Percentiles rank a stretch among this genome's conserved stretches.
Evolutionary conservation across 2,329 filamentous ascomycete species (phyloP).

Genomic region (Diplodia corticola): DNA sequence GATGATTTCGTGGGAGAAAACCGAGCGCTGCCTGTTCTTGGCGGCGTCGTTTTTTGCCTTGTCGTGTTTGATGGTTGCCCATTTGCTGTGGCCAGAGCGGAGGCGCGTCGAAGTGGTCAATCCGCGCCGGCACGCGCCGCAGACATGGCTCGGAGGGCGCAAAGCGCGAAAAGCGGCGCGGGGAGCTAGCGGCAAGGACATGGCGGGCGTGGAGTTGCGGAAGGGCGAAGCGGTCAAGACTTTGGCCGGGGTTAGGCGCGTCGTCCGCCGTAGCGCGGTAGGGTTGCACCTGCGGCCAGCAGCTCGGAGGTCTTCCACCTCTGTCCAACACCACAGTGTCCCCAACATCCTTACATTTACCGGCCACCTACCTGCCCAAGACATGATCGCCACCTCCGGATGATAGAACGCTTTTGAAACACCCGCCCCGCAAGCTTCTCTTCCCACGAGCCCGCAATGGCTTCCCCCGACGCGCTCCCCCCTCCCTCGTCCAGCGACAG

Average conservation of each 20-base stretch:
- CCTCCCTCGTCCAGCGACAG: constrained; percentile 35
- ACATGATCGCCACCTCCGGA: constrained; percentile 7
- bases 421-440: neutral
- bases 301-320: constrained; percentile 17
- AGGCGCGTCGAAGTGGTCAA: constrained; percentile 38
- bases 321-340: constrained; percentile 9
- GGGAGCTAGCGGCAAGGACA: neutral
- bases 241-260: constrained; percentile 1
- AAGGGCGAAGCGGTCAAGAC: neutral
- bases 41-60: constrained; percentile 83
- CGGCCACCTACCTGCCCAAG: neutral
- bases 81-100: constrained; percentile 78
- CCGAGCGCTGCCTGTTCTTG: constrained; percentile 70
- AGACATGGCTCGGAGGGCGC: constrained; percentile 1
- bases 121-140: constrained; percentile 31
- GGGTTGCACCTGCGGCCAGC: neutral
- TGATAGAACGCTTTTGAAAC: constrained; percentile 8
- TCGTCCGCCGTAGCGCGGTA: constrained; percentile 13
- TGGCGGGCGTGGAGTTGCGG: neutral
- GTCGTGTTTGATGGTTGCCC: constrained; percentile 95
- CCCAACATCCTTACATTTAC: neutral
- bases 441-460: constrained; percentile 9
- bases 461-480: constrained; percentile 26
- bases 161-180: neutral
- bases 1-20: constrained; percentile 71